phyloP scores from a whole-genome alignment of 306 rosid genomes.

The Cucurbita pepo region DNA sequence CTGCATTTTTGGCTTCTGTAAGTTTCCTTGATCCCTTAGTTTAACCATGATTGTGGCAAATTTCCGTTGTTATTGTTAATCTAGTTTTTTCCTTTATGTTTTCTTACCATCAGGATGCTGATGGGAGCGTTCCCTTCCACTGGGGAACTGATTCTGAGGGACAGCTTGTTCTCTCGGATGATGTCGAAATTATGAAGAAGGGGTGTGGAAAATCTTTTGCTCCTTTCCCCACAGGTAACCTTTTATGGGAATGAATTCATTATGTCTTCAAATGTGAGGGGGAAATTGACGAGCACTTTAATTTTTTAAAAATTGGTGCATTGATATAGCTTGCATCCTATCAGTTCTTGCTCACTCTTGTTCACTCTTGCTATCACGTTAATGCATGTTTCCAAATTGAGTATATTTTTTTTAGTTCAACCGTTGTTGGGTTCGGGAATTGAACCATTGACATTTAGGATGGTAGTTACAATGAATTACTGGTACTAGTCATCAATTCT shows the following conservation, averaged over 20 bases:
- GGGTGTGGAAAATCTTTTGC: conserved; percentile 91
- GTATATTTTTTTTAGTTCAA: too few species aligned
- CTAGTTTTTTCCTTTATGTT: not conserved
- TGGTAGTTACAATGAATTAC: too few species aligned
- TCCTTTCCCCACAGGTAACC: conserved; percentile 88
- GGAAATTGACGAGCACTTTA: too few species aligned
- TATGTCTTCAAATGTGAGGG: not conserved
- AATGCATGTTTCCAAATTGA: too few species aligned
- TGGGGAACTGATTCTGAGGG: conserved; percentile 98
- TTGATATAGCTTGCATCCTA: too few species aligned
- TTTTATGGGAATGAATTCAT: not conserved
- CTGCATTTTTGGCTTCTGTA: conserved; percentile 52
- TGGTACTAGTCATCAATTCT: too few species aligned
- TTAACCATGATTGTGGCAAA: not conserved
- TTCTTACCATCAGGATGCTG: conserved; percentile 41
- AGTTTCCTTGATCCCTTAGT: conserved; percentile 18
- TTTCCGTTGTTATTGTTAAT: not conserved
- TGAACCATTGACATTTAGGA: too few species aligned
- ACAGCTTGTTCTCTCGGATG: conserved; percentile 68
- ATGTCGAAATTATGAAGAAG: conserved; percentile 38
- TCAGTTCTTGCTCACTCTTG: too few species aligned
- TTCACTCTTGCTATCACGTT: too few species aligned
- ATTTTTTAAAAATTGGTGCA: too few species aligned
- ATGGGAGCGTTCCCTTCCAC: conserved; percentile 72
- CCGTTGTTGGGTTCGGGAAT: too few species aligned